phyloP scores from a whole-genome alignment of 768 basidiomycete species.

The Paxillus ammoniavirescens region DNA sequence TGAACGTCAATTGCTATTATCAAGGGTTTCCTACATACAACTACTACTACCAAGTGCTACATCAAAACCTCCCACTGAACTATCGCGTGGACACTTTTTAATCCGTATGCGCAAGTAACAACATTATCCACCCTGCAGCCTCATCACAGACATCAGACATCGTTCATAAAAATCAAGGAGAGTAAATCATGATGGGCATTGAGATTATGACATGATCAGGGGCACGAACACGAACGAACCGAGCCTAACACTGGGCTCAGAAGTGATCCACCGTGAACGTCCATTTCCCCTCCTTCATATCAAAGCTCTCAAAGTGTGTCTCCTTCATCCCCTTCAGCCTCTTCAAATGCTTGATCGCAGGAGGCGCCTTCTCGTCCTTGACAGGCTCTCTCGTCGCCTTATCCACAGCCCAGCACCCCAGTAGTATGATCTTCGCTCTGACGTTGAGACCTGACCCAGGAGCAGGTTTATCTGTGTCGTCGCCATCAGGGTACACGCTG shows the following conservation, averaged over 20 bases:
- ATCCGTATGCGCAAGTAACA: conserved; percentile 3
- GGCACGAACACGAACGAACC: background rate
- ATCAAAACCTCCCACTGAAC: no score
- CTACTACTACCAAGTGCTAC: no score
- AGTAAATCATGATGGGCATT: background rate
- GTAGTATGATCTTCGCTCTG: conserved; percentile 70
- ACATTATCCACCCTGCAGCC: background rate
- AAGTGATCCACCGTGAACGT: conserved; percentile 94
- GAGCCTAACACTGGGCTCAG: conserved; percentile 35
- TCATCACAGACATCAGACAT: background rate
- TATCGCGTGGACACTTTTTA: conserved; percentile 1
- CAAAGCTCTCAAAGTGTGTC: conserved; percentile 82
- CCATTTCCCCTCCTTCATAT: conserved; percentile 83
- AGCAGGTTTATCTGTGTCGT: conserved; percentile 81
- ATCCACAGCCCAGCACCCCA: conserved; percentile 86
- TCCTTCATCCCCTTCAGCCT: conserved; percentile 81
- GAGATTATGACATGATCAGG: background rate
- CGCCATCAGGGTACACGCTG: conserved; percentile 89
- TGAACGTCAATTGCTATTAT: no score
- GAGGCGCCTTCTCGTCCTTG: conserved; percentile 74
- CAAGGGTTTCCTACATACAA: no score
- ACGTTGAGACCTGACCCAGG: conserved; percentile 89
- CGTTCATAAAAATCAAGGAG: background rate
- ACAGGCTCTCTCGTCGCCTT: conserved; percentile 90
- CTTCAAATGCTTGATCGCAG: conserved; percentile 70